A percentile compares a stretch with the other conserved stretches of the same genome.
Conservation (phyloP, 2,329 filamentous ascomycete genomes). For the Aciculosporium take region DNA sequence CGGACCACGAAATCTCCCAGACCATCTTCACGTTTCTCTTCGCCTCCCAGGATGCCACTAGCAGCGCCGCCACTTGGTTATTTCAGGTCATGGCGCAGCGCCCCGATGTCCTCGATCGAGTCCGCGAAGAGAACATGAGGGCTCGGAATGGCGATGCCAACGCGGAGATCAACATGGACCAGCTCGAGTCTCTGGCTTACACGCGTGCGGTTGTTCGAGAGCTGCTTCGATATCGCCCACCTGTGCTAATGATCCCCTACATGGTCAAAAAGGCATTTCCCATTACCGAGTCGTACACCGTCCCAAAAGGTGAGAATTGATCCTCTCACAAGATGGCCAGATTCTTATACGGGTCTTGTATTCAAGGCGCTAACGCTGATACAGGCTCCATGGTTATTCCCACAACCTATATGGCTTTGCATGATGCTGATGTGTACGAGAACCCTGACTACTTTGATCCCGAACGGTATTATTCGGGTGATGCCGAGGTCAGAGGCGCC, state of each 20-base stretch:
- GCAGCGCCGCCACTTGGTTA: conserved; percentile 83
- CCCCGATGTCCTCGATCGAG: conserved; percentile 78
- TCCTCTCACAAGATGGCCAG: neutral
- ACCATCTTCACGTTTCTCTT: conserved; percentile 95
- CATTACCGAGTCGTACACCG: conserved; percentile 75
- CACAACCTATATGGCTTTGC: conserved; percentile 76
- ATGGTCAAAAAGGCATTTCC: conserved; percentile 90
- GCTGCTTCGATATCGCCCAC: conserved; percentile 83
- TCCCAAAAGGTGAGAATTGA: conserved; percentile 56
- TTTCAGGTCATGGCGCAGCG: conserved; percentile 91
- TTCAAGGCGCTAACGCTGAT: neutral
- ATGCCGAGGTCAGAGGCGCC: conserved; percentile 67
- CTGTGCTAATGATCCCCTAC: conserved; percentile 95
- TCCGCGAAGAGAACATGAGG: conserved; percentile 79
- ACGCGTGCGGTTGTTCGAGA: conserved; percentile 87
- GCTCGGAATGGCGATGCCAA: conserved; percentile 61
- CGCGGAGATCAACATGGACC: conserved; percentile 61
- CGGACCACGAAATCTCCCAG: conserved; percentile 80
- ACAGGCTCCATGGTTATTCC: conserved; percentile 83
- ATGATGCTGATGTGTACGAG: conserved; percentile 83
- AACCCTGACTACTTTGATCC: conserved; percentile 82
- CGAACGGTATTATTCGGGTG: conserved; percentile 79
- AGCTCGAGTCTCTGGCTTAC: conserved; percentile 78
- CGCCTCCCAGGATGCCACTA: conserved; percentile 93
- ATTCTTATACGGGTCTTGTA: neutral